Evolutionary conservation across 106 monocot genomes (phyloP).

Genomic region (Phalaenopsis aphrodite): DNA sequence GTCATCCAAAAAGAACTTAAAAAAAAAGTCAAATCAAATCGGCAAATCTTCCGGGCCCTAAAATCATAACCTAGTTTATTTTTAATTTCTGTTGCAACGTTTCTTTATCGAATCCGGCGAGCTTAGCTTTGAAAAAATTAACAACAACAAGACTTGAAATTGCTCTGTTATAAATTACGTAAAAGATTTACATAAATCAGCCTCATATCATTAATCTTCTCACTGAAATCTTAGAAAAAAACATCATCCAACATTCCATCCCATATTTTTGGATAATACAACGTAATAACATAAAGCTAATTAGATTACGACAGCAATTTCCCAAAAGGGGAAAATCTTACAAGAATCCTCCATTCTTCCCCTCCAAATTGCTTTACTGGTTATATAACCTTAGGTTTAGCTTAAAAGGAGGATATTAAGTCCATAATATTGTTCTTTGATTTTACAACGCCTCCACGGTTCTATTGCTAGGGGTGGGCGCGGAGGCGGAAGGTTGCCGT

Average conservation of each 20-base stretch:
- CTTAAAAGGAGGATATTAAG: background rate
- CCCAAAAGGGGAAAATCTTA: background rate
- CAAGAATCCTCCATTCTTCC: background rate
- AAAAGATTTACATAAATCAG: background rate
- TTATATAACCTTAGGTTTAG: background rate
- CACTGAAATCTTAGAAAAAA: background rate
- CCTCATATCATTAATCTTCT: background rate
- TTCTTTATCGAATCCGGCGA: too few species aligned
- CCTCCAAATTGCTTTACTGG: background rate
- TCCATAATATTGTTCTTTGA: background rate
- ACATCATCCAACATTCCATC: background rate
- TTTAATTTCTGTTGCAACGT: too few species aligned
- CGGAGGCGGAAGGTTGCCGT: background rate
- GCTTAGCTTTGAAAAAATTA: too few species aligned
- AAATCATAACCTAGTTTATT: too few species aligned
- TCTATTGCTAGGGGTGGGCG: background rate
- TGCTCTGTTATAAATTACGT: background rate
- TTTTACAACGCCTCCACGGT: conserved; percentile 4
- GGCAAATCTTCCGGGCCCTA: too few species aligned
- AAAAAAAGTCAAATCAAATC: too few species aligned
- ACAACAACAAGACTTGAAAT: too few species aligned
- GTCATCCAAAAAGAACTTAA: too few species aligned
- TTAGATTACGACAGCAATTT: background rate
- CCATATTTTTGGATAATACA: background rate
- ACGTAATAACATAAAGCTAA: background rate